Evolutionary conservation across 331 rosid genomes (phyloP), one percentile per base, ranked within the genome.

Genomic region (Arachis monticola): DNA sequence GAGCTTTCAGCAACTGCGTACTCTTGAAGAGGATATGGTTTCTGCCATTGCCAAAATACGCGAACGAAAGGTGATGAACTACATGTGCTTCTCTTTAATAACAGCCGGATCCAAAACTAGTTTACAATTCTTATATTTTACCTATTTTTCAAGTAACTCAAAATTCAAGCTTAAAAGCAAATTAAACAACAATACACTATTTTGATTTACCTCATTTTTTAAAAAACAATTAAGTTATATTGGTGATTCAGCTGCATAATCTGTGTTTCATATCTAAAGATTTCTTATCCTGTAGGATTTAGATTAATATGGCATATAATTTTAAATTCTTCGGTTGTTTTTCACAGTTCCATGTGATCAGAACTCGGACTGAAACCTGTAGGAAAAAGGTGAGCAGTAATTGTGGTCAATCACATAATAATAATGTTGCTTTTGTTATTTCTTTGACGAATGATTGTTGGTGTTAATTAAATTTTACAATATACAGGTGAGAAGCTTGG

Each of bases 321-420:
- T 53, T 68, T 56, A 27, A 27, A 27, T 70, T 38, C 12, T 70
- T 78, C 27, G 52, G 74, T 40, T 2, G 61, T 55, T 65, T 69
- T 84, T 80, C 22, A 53, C 92, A 92, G 96, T 62, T 82, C 13
- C 91, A 92, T 69, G 92, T 87, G 77, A 69, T 92, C 85, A 84
- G 79, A 79, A 88, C 80, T 55, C 72, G 84, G 60, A 84, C 88
- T 35, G 88, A 83, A 1, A 90, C 91, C 45, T 56, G 60, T 53
- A 82, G 53, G 81, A 92, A 92, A 83, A 92, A 84, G 98, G 98
- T 92, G 6, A 66, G 65, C 12, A 71, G 4, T 46, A 0, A 31
- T 67, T 35, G 32, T 62, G 22, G 11, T 53, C 7, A 64, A 22
- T 69, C 10, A 57, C 4, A 27, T 38, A 38, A 38, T 38, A 4